Percentiles rank a stretch among this genome's conserved stretches.
phyloP scores from a whole-genome alignment of 2,329 filamentous ascomycete species.

The Amauroascus niger region DNA sequence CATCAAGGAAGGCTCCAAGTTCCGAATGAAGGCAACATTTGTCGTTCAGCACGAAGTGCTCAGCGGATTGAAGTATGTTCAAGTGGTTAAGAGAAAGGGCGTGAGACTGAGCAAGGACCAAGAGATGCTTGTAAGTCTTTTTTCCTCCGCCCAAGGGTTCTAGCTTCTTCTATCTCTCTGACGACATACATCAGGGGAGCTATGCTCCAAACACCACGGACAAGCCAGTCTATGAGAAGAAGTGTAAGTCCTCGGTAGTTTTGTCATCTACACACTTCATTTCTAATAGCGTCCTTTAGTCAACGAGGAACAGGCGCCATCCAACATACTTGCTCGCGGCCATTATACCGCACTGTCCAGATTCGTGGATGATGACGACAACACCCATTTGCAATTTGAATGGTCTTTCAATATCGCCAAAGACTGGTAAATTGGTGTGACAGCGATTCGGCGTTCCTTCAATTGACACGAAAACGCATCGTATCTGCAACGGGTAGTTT shows the following conservation, averaged over 20 bases:
- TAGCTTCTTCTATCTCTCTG: neutral
- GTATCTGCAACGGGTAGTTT: neutral
- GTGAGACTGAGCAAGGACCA: constrained; percentile 84
- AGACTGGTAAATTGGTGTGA: constrained; percentile 55
- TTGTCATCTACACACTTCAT: neutral
- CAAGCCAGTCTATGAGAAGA: constrained; percentile 77
- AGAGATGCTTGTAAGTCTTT: constrained; percentile 83
- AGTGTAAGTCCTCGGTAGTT: constrained; percentile 54
- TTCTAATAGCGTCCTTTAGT: constrained; percentile 47
- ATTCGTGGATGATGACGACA: constrained; percentile 92
- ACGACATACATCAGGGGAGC: constrained; percentile 54
- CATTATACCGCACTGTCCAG: constrained; percentile 82
- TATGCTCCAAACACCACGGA: constrained; percentile 88
- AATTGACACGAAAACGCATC: neutral
- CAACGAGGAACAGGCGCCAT: constrained; percentile 82
- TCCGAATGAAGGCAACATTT: constrained; percentile 91
- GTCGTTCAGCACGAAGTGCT: constrained; percentile 95
- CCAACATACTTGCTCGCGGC: constrained; percentile 79
- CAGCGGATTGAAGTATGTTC: constrained; percentile 89
- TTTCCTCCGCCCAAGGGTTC: too few relatives aligned
- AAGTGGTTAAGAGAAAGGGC: constrained; percentile 83
- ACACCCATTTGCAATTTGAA: constrained; percentile 81
- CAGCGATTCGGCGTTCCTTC: constrained; percentile 1
- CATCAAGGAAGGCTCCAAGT: constrained; percentile 90
- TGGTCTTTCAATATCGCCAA: constrained; percentile 97